phyloP scores from a whole-genome alignment of 768 basidiomycete species.

The Boletus rubroflammeus region DNA sequence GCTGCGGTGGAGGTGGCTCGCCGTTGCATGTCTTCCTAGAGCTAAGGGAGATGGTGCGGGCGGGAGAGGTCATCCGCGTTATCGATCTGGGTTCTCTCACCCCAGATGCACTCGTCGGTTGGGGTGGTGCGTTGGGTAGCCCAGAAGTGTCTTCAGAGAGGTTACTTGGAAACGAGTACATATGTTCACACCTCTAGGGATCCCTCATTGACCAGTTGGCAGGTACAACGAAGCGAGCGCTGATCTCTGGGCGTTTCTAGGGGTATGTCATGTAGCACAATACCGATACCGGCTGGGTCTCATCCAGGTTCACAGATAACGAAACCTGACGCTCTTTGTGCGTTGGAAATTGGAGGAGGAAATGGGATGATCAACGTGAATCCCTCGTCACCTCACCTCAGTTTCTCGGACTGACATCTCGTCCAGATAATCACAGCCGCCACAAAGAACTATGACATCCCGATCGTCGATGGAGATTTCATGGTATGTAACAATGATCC shows the following conservation, averaged over 20 bases:
- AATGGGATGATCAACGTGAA: slow-evolving; percentile 44
- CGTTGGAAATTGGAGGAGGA: slow-evolving; percentile 41
- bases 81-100: slow-evolving; percentile 42
- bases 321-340: slow-evolving; percentile 36
- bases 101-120: slow-evolving; percentile 40
- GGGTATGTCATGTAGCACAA: slow-evolving; percentile 12
- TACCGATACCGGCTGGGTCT: neutral
- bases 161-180: slow-evolving; percentile 36
- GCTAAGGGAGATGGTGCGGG: slow-evolving; percentile 49
- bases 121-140: slow-evolving; percentile 43
- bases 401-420: slow-evolving; percentile 10
- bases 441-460: slow-evolving; percentile 35
- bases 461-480: slow-evolving; percentile 43
- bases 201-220: neutral
- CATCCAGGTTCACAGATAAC: slow-evolving; percentile 21
- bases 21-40: slow-evolving; percentile 51
- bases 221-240: slow-evolving; percentile 35
- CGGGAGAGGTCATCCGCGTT: slow-evolving; percentile 44
- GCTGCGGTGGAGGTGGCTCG: slow-evolving; percentile 61
- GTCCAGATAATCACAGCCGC: slow-evolving; percentile 35
- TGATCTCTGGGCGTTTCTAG: slow-evolving; percentile 28
- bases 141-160: slow-evolving; percentile 38
- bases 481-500: slow-evolving; percentile 30
- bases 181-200: neutral
- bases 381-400: neutral